A percentile compares a stretch with the other conserved stretches of the same genome.
Evolutionary conservation across 2,329 filamentous ascomycete species (phyloP).

Genomic region (Ophiocordyceps camponoti-floridani): DNA sequence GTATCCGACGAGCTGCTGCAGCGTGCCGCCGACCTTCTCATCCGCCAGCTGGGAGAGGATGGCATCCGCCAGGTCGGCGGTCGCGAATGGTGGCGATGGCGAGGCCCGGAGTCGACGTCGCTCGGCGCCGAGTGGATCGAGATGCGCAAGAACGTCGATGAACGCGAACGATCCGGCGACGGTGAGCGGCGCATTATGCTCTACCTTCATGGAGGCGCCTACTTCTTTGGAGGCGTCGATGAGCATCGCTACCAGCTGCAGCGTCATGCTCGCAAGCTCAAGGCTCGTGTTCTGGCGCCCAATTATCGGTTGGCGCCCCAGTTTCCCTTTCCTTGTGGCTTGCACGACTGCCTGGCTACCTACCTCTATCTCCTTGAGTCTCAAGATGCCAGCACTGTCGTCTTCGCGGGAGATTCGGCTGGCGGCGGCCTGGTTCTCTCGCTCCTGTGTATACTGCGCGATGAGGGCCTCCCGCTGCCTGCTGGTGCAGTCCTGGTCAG

Average conservation of each 20-base stretch:
- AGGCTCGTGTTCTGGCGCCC: conserved; percentile 75
- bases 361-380: conserved; percentile 68
- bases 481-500: conserved; percentile 83
- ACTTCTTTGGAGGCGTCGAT: conserved; percentile 89
- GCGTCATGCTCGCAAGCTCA: conserved; percentile 82
- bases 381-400: conserved; percentile 64
- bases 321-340: conserved; percentile 85
- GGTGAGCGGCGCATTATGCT: conserved; percentile 65
- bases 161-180: conserved; percentile 43
- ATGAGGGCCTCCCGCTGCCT: conserved; percentile 67
- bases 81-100: conserved; percentile 79
- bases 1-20: conserved; percentile 48
- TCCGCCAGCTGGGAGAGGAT: conserved; percentile 57
- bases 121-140: conserved; percentile 89
- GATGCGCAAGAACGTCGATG: conserved; percentile 60
- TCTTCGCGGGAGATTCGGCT: conserved; percentile 83
- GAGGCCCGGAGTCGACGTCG: conserved; percentile 43
- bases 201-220: conserved; percentile 86
- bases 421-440: conserved; percentile 79
- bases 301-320: conserved; percentile 79
- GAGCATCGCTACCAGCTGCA: conserved; percentile 98
- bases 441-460: conserved; percentile 63
- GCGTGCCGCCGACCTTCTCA: conserved; percentile 48
- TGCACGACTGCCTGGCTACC: conserved; percentile 77
- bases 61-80: conserved; percentile 67